Conservation (phyloP, 179 eudicot species). For the Corrigiola litoralis region DNA sequence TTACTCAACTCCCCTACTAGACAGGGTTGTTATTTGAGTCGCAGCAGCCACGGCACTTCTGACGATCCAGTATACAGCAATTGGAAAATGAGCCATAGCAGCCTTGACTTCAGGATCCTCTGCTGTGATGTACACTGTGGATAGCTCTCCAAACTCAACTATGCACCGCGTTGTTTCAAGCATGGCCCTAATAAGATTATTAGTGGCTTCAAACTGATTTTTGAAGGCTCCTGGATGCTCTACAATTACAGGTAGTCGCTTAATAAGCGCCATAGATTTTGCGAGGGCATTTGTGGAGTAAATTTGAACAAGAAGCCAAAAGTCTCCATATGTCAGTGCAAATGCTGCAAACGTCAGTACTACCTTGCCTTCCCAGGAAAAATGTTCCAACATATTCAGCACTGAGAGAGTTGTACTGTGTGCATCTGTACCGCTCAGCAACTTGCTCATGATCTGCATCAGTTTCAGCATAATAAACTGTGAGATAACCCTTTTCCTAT, state of each 20-base stretch:
- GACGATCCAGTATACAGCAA: constrained; percentile 59
- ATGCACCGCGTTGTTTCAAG: constrained; percentile 43
- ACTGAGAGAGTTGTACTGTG: constrained; percentile 48
- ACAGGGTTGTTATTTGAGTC: constrained; percentile 46
- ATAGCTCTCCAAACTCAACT: constrained; percentile 45
- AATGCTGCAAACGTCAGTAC: constrained; percentile 64
- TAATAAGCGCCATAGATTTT: constrained; percentile 69
- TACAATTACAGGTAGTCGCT: constrained; percentile 43
- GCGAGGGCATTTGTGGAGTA: constrained; percentile 56
- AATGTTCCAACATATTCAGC: constrained; percentile 34
- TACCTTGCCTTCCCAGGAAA: constrained; percentile 67
- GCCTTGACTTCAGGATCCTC: constrained; percentile 43
- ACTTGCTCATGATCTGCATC: constrained; percentile 41
- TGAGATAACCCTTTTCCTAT: not conserved
- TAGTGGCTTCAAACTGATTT: constrained; percentile 51
- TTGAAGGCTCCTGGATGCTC: constrained; percentile 45
- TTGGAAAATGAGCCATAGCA: constrained; percentile 42
- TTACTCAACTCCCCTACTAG: constrained; percentile 55
- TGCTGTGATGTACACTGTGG: constrained; percentile 31
- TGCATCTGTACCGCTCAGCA: constrained; percentile 40
- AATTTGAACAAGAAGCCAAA: constrained; percentile 66
- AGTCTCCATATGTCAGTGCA: constrained; percentile 57
- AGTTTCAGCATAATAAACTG: not conserved
- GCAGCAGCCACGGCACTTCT: constrained; percentile 53
- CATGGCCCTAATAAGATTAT: constrained; percentile 42